Evolutionary conservation across 139 green algal species (phyloP), one percentile per base, ranked within the genome.

Genomic region (Penium margaritaceum): DNA sequence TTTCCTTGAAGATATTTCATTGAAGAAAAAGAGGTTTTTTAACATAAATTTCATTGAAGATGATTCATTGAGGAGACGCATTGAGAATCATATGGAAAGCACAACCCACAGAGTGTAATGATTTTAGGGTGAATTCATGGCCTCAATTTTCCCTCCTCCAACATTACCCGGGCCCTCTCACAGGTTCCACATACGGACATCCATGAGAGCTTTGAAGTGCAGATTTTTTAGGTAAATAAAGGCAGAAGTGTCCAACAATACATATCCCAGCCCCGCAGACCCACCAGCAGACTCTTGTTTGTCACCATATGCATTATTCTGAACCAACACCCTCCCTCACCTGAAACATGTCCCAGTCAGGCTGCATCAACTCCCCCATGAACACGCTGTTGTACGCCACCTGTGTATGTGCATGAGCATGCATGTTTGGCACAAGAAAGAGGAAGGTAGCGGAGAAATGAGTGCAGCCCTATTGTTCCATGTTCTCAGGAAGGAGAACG

Each of bases 341-440:
- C n/a, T 84, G 79, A 35, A 85, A 85, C 79, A 85, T 85, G 70
- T 85, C 79, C 79, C 79, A 85, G 53, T 85, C 79, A 15, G 70
- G 70, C 0, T 76, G 21, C 24, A 76, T 62, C 4, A 85, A 58
- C 39, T 83, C 79, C 27, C 83, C 82, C 46, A 93, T 46, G 79
- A 93, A 91, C 32, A 92, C 15, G 44, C 47, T 72, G 63, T 82
- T 85, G 32, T 85, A 85, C 12, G 70, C 72, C 32, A 80, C 57
- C 44, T 72, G 64, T 34, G 19, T 17, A 75, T 60, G 15, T 33
- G 30, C n/a, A 68, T 24, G 5, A 3, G 14, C 41, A 12, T 33
- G 47, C 60, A 68, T 2, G 60, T 61, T 68, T 43, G 2, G 14
- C 3, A 55, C n/a, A 2, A 44, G 21, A 68, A 24, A n/a, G 38